Base-by-base conservation (phyloP, 2,329 filamentous ascomycete genomes). In the Xylaria digitata region DNA sequence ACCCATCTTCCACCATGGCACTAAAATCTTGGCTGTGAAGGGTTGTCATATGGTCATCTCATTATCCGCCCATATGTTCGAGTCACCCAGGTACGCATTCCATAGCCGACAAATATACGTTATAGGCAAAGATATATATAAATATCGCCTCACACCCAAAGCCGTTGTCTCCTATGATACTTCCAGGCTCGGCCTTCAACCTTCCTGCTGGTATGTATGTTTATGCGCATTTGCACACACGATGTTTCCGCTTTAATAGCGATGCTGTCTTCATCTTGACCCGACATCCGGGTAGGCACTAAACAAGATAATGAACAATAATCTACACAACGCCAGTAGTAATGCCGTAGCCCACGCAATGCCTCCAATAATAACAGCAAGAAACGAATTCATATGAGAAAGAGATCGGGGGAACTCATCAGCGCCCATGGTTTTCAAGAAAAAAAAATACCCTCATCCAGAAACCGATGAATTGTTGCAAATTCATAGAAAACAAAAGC, bases 321-420 rank as follows among this genome's bases (percentile, higher is more conserved):
- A 60, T 56, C 13, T 37, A 30, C 26, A 52, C 5, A 65, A 65
- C 63, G 63, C 63, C 63, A 34, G 19, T 61, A 34, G 17, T 66
- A 13, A 66, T 63, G 63, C 59, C 32, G 13, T 30, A 30, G 4
- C 52, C 50, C 49, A 45, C 21, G 50, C 43, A 56, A 56, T 34
- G 45, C 56, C 32, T 49, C 15, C 11, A 46, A 46, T 9, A n/a
- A 30, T 50, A 23, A 15, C 13, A 50, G n/a, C 23, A 46, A 56
- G 49, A 30, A 54, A 6, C 7, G 21, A 42, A 49, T 13, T 37
- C 42, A 9, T 48, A 37, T 19, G 52, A 17, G 30, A 45, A 43
- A 32, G 3, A 15, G 37, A 40, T 40, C 11, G 13, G 37, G 11
- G 6, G 5, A 15, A 15, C 37, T 21, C 11, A 30, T 43, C 8